Conservation (phyloP, 371 early-diverging fungal genomes). For the Mycotypha africana region DNA sequence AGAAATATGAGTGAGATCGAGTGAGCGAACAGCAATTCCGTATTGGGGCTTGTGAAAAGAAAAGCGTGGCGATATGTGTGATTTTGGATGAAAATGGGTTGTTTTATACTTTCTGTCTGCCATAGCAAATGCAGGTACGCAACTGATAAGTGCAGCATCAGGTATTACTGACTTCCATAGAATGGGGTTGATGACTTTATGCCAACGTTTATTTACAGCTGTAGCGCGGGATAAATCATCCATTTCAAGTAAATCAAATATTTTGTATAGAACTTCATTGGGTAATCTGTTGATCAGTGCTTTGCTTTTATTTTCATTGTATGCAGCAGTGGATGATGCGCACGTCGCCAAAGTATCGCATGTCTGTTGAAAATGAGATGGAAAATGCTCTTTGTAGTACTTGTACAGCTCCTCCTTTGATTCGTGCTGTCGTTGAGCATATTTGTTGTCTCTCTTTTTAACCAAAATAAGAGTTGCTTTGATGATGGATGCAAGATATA, state of each 20-base stretch:
- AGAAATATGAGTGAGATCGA: slow-evolving; percentile 17
- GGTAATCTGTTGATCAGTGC: slow-evolving; percentile 1
- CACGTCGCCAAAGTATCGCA: no score
- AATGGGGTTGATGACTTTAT: slow-evolving; percentile 26
- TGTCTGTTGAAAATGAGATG: no score
- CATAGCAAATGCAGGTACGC: slow-evolving; percentile 10
- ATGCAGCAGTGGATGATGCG: no score
- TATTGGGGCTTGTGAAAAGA: no score
- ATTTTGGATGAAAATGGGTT: no score
- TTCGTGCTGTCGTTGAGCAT: no score
- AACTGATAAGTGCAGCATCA: slow-evolving; percentile 14
- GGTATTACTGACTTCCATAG: slow-evolving; percentile 31
- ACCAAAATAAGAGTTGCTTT: not conserved
- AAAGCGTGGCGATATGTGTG: no score
- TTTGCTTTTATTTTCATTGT: not conserved
- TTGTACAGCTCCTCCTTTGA: no score
- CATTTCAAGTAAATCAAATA: slow-evolving; percentile 18
- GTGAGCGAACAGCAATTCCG: slow-evolving; percentile 17
- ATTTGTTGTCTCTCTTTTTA: not conserved
- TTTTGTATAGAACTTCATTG: slow-evolving; percentile 24
- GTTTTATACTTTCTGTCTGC: slow-evolving; percentile 4
- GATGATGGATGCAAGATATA: no score
- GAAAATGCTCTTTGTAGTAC: no score
- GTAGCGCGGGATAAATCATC: slow-evolving; percentile 20
- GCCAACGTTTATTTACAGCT: slow-evolving; percentile 29